Evolutionary conservation across 495 filamentous ascomycete species (phyloP).

Genomic region (Staphylotrichum longicolle): DNA sequence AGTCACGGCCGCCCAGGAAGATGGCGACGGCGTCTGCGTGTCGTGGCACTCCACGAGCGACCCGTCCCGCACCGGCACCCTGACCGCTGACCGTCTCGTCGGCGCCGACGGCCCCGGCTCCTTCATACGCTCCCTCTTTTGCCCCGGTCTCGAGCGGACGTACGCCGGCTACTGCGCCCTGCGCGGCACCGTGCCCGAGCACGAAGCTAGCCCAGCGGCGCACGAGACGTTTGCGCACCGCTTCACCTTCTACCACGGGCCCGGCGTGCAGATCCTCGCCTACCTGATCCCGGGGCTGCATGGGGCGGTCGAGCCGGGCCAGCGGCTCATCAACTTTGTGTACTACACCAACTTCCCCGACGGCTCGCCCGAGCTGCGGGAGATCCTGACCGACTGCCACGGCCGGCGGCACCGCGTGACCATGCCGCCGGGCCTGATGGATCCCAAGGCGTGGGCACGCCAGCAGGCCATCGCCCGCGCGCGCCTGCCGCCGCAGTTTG

Average conservation of each 20-base stretch:
- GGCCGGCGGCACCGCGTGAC: background rate
- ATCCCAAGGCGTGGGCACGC: background rate
- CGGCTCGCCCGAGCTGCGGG: background rate
- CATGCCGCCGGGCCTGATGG: background rate
- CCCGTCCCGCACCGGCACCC: background rate
- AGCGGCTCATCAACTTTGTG: conserved; percentile 3
- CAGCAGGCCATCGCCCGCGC: background rate
- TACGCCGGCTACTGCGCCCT: conserved; percentile 1
- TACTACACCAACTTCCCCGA: conserved; percentile 1
- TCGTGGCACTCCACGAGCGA: background rate
- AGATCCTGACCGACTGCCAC: background rate
- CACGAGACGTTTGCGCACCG: background rate
- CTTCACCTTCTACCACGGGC: conserved; percentile 1
- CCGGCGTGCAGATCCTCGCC: background rate
- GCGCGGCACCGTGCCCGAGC: background rate
- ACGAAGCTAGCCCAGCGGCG: background rate
- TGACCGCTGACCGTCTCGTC: background rate
- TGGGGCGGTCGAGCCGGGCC: background rate
- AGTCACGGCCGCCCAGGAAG: background rate
- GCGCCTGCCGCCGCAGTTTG: conserved; percentile 1
- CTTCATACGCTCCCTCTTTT: background rate
- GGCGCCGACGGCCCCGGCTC: conserved; percentile 4
- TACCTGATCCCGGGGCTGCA: background rate
- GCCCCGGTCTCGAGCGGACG: background rate
- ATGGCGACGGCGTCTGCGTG: background rate